These are phyloP conservation scores for Hemisphaericaspora subhashii DNA, from an alignment of 1,139 yeast species.

Conservation along the genomic window DNA sequence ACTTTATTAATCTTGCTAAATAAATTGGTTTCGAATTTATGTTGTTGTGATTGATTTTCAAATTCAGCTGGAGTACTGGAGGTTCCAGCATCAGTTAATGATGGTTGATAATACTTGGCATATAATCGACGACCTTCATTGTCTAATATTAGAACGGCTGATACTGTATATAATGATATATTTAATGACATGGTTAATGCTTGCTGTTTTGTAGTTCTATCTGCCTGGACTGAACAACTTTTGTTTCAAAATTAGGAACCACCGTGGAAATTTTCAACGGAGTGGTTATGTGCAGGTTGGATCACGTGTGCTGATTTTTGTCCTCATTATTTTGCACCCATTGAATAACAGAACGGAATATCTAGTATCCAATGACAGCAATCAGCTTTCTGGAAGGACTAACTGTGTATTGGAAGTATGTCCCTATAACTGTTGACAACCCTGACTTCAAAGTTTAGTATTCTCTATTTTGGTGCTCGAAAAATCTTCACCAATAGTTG, in stretches of 20 bases:
- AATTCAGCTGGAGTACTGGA: conserved; percentile 21
- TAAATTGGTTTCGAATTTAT: conserved; percentile 70
- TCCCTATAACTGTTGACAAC: too few species aligned
- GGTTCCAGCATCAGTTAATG: conserved; percentile 8
- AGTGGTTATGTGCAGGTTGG: background rate
- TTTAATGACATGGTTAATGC: conserved; percentile 48
- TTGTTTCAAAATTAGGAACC: background rate
- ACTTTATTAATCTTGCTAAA: conserved; percentile 76
- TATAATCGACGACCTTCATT: conserved; percentile 76
- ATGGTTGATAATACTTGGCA: conserved; percentile 77
- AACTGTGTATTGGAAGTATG: too few species aligned
- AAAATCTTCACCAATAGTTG: too few species aligned
- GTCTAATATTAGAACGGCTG: conserved; percentile 78
- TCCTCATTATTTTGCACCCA: too few species aligned
- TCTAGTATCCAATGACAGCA: too few species aligned
- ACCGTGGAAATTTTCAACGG: conserved; percentile 1
- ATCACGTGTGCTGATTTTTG: too few species aligned
- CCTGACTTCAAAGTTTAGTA: too few species aligned
- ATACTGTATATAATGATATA: conserved; percentile 73
- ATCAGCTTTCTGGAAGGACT: too few species aligned
- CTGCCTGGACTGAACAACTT: background rate
- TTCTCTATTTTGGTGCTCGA: too few species aligned
- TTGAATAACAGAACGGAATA: too few species aligned
- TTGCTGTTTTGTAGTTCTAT: background rate
- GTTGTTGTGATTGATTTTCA: conserved; percentile 60